A percentile compares a stretch with the other conserved stretches of the same genome.
Evolutionary conservation across 2,329 filamentous ascomycete genomes (phyloP).

Genomic region (Fusarium sp.): DNA sequence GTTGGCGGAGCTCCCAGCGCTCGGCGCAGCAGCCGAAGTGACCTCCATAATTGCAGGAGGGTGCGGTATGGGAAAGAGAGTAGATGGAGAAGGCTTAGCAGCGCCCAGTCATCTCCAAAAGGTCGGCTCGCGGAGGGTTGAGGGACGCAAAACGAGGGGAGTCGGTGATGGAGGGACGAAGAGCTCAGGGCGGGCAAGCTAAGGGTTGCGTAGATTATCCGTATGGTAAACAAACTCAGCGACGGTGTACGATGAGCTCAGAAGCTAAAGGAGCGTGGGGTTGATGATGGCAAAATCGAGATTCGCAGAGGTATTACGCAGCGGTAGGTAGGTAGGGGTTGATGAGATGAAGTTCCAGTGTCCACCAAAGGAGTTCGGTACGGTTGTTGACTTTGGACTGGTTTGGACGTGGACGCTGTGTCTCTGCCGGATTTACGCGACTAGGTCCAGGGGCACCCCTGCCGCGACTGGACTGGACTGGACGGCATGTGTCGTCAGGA

Average conservation of each 20-base stretch:
- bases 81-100: constrained; percentile 32
- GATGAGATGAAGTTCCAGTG: constrained; percentile 35
- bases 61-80: constrained; percentile 21
- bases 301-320: constrained; percentile 28
- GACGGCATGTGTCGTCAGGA: constrained; percentile 48
- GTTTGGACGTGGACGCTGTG: constrained; percentile 23
- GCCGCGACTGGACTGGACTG: constrained; percentile 43
- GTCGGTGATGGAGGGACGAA: constrained; percentile 8
- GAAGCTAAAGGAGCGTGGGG: constrained; percentile 34
- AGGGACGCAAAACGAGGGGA: constrained; percentile 21
- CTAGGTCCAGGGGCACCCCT: constrained; percentile 41
- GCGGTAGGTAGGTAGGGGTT: constrained; percentile 13
- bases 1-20: constrained; percentile 54
- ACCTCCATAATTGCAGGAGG: constrained; percentile 62
- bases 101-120: constrained; percentile 45
- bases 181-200: constrained; percentile 25
- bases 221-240: constrained; percentile 27
- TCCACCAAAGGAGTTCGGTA: constrained; percentile 34
- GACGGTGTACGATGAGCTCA: constrained; percentile 20
- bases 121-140: constrained; percentile 20
- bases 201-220: constrained; percentile 8
- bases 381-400: constrained; percentile 39
- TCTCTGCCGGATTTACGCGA: constrained; percentile 42
- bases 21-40: constrained; percentile 57
- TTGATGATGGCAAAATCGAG: constrained; percentile 14